Conservation (phyloP, 2,329 filamentous ascomycete genomes). For the Colletotrichum falcatum region DNA sequence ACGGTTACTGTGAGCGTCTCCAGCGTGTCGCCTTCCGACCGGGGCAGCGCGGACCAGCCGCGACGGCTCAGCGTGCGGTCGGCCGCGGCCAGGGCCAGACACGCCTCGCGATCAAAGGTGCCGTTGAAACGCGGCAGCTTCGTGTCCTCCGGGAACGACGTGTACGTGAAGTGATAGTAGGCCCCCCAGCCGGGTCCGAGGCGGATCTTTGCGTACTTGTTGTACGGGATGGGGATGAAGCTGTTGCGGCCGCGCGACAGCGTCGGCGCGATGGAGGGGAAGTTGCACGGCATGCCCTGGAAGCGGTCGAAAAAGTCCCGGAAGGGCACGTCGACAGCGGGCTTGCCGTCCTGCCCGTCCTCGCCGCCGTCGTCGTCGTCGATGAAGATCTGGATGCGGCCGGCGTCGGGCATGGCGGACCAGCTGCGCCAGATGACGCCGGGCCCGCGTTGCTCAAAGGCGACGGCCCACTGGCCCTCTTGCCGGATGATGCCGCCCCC, state of each 20-base stretch:
- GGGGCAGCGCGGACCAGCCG: constrained; percentile 35
- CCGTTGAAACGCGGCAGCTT: constrained; percentile 25
- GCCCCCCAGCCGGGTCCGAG: constrained; percentile 31
- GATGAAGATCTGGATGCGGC: constrained; percentile 33
- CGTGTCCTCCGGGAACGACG: constrained; percentile 20
- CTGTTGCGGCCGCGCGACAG: constrained; percentile 34
- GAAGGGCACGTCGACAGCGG: constrained; percentile 32
- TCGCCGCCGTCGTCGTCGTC: constrained; percentile 32
- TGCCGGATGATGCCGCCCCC: constrained; percentile 32
- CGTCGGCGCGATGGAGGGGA: constrained; percentile 28
- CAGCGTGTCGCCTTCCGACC: constrained; percentile 24
- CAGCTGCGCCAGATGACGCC: constrained; percentile 36
- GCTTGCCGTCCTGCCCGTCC: constrained; percentile 2
- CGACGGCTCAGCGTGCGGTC: constrained; percentile 28
- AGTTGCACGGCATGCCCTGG: constrained; percentile 36
- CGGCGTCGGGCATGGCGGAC: constrained; percentile 36
- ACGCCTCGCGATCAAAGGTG: constrained; percentile 29
- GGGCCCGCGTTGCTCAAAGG: constrained; percentile 35
- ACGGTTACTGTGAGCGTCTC: constrained; percentile 27
- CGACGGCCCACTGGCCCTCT: constrained; percentile 31
- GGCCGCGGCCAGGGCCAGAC: constrained; percentile 31
- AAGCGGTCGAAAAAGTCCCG: constrained; percentile 36
- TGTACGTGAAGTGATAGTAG: constrained; percentile 37
- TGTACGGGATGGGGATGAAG: constrained; percentile 38
- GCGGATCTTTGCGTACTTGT: constrained; percentile 31